phyloP scores from a whole-genome alignment of 176 grass and related monocot species.

The maize (Zea mays) region DNA sequence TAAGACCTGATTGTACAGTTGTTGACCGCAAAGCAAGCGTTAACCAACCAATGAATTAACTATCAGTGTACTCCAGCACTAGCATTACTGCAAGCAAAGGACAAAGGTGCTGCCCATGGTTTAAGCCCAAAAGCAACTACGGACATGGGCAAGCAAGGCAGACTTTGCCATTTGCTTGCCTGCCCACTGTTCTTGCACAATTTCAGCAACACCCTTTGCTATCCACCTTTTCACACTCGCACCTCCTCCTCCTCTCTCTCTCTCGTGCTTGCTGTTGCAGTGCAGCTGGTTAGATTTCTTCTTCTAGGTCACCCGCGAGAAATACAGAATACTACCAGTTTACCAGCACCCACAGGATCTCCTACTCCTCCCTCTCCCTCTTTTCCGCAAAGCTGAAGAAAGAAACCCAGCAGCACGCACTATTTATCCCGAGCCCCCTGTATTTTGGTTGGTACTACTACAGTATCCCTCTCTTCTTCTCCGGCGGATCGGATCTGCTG shows the following conservation, averaged over 20 bases:
- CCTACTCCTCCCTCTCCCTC: background rate
- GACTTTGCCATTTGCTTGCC: background rate
- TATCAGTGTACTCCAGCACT: too few species aligned
- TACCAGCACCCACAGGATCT: conserved; percentile 8
- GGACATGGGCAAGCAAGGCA: background rate
- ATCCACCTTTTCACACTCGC: background rate
- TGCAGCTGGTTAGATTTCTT: background rate
- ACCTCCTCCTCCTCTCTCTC: background rate
- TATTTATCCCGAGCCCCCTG: conserved; percentile 30
- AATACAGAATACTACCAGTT: background rate
- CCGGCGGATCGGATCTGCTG: conserved; percentile 5
- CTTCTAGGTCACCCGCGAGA: background rate
- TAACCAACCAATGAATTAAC: too few species aligned
- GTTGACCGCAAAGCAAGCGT: too few species aligned
- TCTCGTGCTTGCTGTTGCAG: background rate
- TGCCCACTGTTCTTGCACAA: background rate
- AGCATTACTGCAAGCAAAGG: background rate
- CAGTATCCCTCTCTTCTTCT: background rate
- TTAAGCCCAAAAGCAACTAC: conserved; percentile 3
- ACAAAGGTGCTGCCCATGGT: conserved; percentile 16
- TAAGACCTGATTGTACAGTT: too few species aligned
- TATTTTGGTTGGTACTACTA: conserved; percentile 18
- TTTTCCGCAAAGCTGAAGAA: background rate
- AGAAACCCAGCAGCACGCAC: background rate
- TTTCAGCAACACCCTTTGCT: background rate